A percentile compares a stretch with the other conserved stretches of the same genome.
Conservation (phyloP, 2,329 filamentous ascomycete genomes). For the Colletotrichum filicis region DNA sequence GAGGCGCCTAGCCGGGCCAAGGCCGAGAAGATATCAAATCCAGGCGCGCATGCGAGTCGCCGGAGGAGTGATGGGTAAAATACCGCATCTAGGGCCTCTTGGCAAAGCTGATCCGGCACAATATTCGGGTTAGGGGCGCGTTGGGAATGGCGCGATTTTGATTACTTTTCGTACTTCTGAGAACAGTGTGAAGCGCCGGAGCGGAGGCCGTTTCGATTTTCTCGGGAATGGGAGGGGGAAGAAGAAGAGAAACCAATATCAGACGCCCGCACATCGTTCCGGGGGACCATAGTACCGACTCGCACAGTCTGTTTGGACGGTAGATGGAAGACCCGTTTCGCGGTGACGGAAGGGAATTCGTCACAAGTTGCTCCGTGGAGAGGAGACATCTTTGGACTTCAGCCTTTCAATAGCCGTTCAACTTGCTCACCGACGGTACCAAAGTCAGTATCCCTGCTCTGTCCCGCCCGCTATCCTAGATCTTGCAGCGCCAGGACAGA, state of each 20-base stretch:
- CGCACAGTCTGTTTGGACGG: constrained; percentile 6
- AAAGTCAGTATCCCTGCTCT: constrained; percentile 12
- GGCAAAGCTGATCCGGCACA: constrained; percentile 14
- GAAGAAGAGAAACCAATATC: neutral
- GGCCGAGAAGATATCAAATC: neutral
- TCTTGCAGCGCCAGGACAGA: neutral
- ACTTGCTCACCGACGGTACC: neutral
- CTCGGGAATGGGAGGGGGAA: too few species aligned
- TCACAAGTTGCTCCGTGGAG: neutral
- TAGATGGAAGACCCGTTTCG: neutral
- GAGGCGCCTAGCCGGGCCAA: neutral
- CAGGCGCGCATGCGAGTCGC: neutral
- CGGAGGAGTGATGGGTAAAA: neutral
- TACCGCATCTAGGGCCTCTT: constrained; percentile 27
- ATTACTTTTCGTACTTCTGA: neutral
- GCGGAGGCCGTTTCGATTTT: constrained; percentile 17
- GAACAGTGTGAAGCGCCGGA: constrained; percentile 5
- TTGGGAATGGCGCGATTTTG: constrained; percentile 15
- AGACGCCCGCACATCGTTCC: neutral
- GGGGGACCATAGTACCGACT: neutral
- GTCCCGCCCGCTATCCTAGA: constrained; percentile 20
- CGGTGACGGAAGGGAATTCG: constrained; percentile 26
- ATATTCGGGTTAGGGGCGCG: neutral
- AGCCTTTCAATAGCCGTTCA: neutral
- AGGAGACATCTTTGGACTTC: neutral